Base-by-base conservation (phyloP, 768 basidiomycete species). In the Albatrellus ellisii region DNA sequence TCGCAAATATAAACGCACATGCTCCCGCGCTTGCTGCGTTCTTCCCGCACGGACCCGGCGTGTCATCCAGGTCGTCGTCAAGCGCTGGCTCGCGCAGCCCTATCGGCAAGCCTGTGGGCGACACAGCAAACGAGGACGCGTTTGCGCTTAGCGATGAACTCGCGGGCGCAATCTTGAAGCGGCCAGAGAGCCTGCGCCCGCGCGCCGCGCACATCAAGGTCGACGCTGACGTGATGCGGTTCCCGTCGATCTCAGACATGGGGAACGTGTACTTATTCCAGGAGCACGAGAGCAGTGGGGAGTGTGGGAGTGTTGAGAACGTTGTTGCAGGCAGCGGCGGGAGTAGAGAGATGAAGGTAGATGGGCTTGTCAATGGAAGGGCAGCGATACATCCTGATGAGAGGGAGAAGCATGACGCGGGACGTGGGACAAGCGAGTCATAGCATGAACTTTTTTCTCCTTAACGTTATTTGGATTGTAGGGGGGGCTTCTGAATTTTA, bases 121-220 rank as follows among this genome's bases (percentile, higher is more conserved):
- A 36, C 2, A 10, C 7, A 12, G 41, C 26, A 17, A 33, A 36
- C 20, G 32, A 38, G 4, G 36, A 42, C 7, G 22, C 11, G 14
- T 20, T 38, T 21, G 15, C 17, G 12, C 25, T 48, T n/a, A 35
- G 31, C 25, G 28, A 45, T 24, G 43, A 44, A n/a, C 24, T 50
- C 12, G 39, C 34, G 9, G 41, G 42, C 6, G 50, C 45, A 18
- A 45, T 39, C 17, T 36, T 36, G 40, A 45, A 43, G 39, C 29
- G 29, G 20, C 41, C 27, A 1, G 27, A 43, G 42, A 49, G 43
- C n/a, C 38, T 42, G 31, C 4, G 39, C 26, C 14, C 26, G 32
- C 41, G 33, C 15, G 21, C n/a, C 3, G n/a, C 26, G 20, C 28
- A 15, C 5, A 17, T 18, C 7, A 26, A 17, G 7, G 21, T 36